A percentile compares a stretch with the other conserved stretches of the same genome.
phyloP scores from a whole-genome alignment of 441 rosid genomes.

The Pelargonium myrrhifolium region DNA sequence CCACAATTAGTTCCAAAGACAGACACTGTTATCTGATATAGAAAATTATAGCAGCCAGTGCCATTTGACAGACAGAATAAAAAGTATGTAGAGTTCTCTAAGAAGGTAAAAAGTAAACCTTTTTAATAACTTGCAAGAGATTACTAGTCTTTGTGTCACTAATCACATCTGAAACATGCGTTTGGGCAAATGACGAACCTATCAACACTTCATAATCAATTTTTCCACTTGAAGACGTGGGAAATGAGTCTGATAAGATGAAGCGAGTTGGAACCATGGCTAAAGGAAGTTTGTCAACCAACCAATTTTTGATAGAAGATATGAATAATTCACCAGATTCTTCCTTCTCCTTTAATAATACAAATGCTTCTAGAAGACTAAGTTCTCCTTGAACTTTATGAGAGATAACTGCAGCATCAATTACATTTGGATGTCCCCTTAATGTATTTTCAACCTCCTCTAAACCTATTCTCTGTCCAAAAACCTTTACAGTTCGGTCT shows the following conservation, averaged over 20 bases:
- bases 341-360: slow-evolving; percentile 38
- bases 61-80: slow-evolving; percentile 1
- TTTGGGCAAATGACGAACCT: slow-evolving; percentile 22
- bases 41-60: slow-evolving; percentile 2
- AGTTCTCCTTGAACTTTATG: slow-evolving; percentile 34
- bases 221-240: slow-evolving; percentile 77
- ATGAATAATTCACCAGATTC: slow-evolving; percentile 28
- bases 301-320: slow-evolving; percentile 50
- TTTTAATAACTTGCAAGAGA: slow-evolving; percentile 49
- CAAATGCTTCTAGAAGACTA: slow-evolving; percentile 47
- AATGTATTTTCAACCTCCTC: slow-evolving; percentile 71
- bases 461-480: slow-evolving; percentile 69
- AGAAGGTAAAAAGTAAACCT: slow-evolving; percentile 39
- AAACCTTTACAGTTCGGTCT: slow-evolving; percentile 67
- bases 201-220: slow-evolving; percentile 58
- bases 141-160: slow-evolving; percentile 18
- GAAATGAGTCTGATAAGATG: slow-evolving; percentile 45
- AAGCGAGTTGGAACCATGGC: slow-evolving; percentile 66
- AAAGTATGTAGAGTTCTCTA: background rate
- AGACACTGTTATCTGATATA: background rate
- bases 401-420: slow-evolving; percentile 60
- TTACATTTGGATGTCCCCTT: slow-evolving; percentile 46
- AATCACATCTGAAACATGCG: slow-evolving; percentile 27
- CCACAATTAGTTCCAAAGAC: slow-evolving; percentile 11
- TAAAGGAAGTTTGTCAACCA: slow-evolving; percentile 48